Evolutionary conservation across 805 yeast genomes (phyloP).

Genomic region (Saccharomycopsis olivae): DNA sequence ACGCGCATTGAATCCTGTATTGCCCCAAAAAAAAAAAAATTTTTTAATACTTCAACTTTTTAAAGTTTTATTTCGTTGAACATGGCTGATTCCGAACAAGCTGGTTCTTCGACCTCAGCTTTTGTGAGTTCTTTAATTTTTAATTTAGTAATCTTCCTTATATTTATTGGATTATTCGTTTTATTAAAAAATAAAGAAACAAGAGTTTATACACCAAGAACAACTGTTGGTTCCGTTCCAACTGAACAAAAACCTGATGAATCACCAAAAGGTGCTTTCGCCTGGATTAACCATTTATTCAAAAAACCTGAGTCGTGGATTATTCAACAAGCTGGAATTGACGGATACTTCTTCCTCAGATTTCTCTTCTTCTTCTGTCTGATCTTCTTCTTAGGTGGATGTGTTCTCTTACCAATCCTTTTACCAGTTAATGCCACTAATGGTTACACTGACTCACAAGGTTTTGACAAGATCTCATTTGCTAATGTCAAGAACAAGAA

Average conservation of each 20-base stretch:
- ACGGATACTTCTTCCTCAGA: slow-evolving; percentile 68
- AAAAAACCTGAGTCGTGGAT: slow-evolving; percentile 48
- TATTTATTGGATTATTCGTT: slow-evolving; percentile 52
- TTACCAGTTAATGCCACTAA: slow-evolving; percentile 69
- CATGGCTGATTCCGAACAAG: not conserved
- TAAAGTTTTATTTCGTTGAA: not conserved
- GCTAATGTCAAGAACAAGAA: slow-evolving; percentile 53
- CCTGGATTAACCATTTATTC: slow-evolving; percentile 46
- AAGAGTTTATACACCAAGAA: slow-evolving; percentile 75
- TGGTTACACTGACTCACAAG: slow-evolving; percentile 36
- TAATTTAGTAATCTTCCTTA: slow-evolving; percentile 49
- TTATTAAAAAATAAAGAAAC: slow-evolving; percentile 51
- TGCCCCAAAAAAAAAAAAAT: too few species aligned
- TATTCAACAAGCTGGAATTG: slow-evolving; percentile 62
- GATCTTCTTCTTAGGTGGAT: slow-evolving; percentile 41
- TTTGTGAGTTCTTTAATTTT: slow-evolving; percentile 65
- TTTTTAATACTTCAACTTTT: too few species aligned
- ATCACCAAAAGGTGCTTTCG: slow-evolving; percentile 48
- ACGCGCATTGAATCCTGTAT: too few species aligned
- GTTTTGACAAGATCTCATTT: slow-evolving; percentile 56
- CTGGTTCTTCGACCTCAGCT: slow-evolving; percentile 58
- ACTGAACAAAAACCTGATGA: slow-evolving; percentile 52
- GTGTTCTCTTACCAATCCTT: slow-evolving; percentile 55
- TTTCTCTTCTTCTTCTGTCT: slow-evolving; percentile 46
- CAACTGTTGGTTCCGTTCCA: slow-evolving; percentile 29